Base-by-base conservation (phyloP, 1,284 basidiomycete species). In the Sanghuangporus sanghuang region DNA sequence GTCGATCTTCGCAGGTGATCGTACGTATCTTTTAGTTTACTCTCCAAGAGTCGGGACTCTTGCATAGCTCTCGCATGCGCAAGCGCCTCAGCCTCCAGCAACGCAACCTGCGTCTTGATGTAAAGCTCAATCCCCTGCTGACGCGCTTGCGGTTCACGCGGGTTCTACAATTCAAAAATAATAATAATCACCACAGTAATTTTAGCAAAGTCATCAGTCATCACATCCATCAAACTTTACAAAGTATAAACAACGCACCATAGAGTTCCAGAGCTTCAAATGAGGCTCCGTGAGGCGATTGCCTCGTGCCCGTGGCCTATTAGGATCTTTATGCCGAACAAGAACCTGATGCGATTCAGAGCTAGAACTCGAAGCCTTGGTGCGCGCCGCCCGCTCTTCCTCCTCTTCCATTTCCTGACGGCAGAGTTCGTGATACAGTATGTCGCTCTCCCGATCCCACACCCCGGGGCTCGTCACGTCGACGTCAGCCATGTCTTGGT, bases 401-500 rank as follows among this genome's bases (percentile, higher is more conserved):
- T 65, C 64, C 52, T 62, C 64, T 38, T 62, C 56, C 23, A 46
- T 42, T 39, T 65, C 64, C 12, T 52, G 53, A n/a, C 81, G 79
- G 68, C 89, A 78, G 36, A 96, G 79, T 54, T 98, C 95, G 53
- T 92, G 85, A 67, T 86, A 96, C 44, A 83, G 79, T 6, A 81
- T 85, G 73, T 99, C 96, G 72, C 92, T 95, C 69, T 90, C 89
- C 42, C 97, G 82, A 0, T 93, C 94, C 96, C 96, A 99, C 14
- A 92, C 82, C 0, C 94, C 93, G 4, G 89, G 85, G 36, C 89
- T 87, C 1, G 88, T 84, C 23, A 98, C 96, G 72, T 91, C 84
- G 35, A 99, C 93, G 75, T 98, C 96, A 40, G 92, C 94, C 91
- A 99, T 95, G 73, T 99, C 96, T 72, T 96, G 89, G 77, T 99